These are phyloP conservation scores for Sarocladium brachiariae DNA, from an alignment of 2,329 filamentous ascomycete species.

Conservation along the genomic window DNA sequence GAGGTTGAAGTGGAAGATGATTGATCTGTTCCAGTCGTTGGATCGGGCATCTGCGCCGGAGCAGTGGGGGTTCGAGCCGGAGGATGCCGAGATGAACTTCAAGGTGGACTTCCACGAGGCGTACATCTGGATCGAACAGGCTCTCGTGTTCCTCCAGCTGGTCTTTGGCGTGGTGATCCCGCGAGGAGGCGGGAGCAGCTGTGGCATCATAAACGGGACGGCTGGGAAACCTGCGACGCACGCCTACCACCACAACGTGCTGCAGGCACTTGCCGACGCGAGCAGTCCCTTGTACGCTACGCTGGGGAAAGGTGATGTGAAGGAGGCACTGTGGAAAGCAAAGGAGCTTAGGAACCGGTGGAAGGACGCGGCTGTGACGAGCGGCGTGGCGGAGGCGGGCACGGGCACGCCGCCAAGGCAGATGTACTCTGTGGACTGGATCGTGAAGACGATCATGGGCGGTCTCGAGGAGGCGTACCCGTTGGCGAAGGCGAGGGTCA, in stretches of 20 bases:
- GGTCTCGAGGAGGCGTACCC: constrained; percentile 53
- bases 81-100: constrained; percentile 60
- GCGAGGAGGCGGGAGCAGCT: constrained; percentile 15
- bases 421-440: constrained; percentile 54
- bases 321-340: constrained; percentile 53
- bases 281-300: constrained; percentile 48
- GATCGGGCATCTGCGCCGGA: constrained; percentile 39
- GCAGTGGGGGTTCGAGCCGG: constrained; percentile 25
- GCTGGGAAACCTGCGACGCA: constrained; percentile 22
- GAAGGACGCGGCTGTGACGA: constrained; percentile 50
- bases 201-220: not conserved
- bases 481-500: constrained; percentile 41
- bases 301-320: constrained; percentile 49
- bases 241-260: constrained; percentile 63
- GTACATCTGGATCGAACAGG: constrained; percentile 65
- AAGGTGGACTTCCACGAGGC: constrained; percentile 75
- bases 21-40: constrained; percentile 48
- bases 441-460: constrained; percentile 48
- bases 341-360: constrained; percentile 67
- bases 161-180: constrained; percentile 53
- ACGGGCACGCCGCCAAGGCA: constrained; percentile 37
- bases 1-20: constrained; percentile 56
- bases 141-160: constrained; percentile 58
- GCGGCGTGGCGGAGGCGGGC: constrained; percentile 29
- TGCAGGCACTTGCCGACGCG: constrained; percentile 52